Conservation (phyloP, 2,329 filamentous ascomycete genomes). For the Colletotrichum filicis region DNA sequence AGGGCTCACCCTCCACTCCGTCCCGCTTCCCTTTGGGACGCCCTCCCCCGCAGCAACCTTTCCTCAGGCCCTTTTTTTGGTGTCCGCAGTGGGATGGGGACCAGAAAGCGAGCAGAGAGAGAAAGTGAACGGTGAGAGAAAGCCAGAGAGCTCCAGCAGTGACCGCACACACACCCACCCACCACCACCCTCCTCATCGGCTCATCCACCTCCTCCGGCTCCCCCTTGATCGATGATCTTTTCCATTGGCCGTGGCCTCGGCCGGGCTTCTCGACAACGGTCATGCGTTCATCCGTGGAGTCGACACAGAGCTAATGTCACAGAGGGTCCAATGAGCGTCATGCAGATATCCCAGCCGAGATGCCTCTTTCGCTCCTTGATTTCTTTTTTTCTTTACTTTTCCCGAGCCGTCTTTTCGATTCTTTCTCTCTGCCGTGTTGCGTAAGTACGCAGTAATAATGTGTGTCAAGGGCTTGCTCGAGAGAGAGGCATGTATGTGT, state of each 20-base stretch:
- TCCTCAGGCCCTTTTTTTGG: conserved; percentile 2
- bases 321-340: conserved; percentile 54
- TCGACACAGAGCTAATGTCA: conserved; percentile 56
- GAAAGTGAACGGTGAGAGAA: background rate
- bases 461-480: background rate
- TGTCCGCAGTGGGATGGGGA: background rate
- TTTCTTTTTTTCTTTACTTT: conserved; percentile 43
- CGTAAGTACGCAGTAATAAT: background rate
- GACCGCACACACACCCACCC: background rate
- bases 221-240: conserved; percentile 32
- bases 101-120: background rate
- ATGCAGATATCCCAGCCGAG: conserved; percentile 53
- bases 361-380: conserved; percentile 44
- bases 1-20: conserved; percentile 10
- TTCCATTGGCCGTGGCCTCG: conserved; percentile 31
- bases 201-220: background rate
- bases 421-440: conserved; percentile 4
- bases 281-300: conserved; percentile 63
- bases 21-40: conserved; percentile 19
- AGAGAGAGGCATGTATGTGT: background rate
- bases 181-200: too few species aligned
- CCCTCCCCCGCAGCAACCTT: conserved; percentile 6
- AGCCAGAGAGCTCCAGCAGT: background rate
- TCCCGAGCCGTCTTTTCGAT: conserved; percentile 32
- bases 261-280: conserved; percentile 52